Base-by-base conservation (phyloP, 441 rosid genomes). In the Gossypium aridum region DNA sequence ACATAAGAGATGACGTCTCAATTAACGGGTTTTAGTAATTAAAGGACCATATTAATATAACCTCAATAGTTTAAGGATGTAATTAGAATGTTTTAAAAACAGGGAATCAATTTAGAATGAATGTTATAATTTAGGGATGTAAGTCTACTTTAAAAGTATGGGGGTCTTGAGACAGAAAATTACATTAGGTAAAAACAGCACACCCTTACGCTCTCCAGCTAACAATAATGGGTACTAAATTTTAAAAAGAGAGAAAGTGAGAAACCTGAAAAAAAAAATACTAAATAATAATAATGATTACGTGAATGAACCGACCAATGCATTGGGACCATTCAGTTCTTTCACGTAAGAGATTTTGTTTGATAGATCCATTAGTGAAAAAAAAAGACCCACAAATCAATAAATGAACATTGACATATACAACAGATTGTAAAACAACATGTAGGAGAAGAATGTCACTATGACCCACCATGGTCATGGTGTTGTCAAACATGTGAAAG, bases 301-400 rank as follows among this genome's bases (percentile, higher is more conserved):
- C 45, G 10, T n/a, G 43, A 43, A 43, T 19, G 34, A 51, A 69
- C 61, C 61, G 72, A 26, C 72, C 45, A 51, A 53, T 51, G 47
- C 45, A 51, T 69, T 25, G 23, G 25, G 22, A 25, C 72, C 72
- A 51, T 69, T 69, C 72, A 26, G 72, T 69, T 68, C 45, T 7
- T 51, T 64, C 7, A 68, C 14, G 59, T 68, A 68, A 26, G 59
- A 67, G 71, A 67, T 22, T 39, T 67, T 20, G 47, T 5, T 20
- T 54, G 8, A 54, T 10, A 39, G 20, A 66, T 57, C 25, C 26
- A 57, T 20, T 25, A 47, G 31, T 3, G 45, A 37, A 39, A 39
- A 37, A 7, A 17, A 19, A 22, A 22, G 74, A 71, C 82, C 83
- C 72, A 64, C 81, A 26, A 19, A 73, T 34, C 47, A 26, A 39